Evolutionary conservation across 805 yeast species (phyloP).

Genomic region (Kuraishia cidri): DNA sequence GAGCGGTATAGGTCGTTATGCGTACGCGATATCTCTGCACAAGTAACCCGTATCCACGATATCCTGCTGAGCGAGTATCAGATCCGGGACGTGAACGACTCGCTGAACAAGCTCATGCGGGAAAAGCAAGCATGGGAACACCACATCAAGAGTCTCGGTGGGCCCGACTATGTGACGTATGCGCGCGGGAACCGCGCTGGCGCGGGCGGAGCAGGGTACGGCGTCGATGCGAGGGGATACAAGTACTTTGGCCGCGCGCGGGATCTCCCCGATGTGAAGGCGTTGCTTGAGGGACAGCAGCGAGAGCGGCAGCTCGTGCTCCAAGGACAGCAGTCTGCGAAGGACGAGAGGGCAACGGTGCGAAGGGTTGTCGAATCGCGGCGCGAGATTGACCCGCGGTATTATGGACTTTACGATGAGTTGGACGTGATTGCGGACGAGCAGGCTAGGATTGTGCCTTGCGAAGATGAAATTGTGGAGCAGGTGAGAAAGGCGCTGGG

Average conservation of each 20-base stretch:
- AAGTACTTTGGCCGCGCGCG: conserved; percentile 79
- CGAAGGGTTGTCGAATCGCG: conserved; percentile 14
- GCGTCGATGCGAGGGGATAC: conserved; percentile 36
- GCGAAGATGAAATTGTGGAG: conserved; percentile 5
- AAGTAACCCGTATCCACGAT: conserved; percentile 58
- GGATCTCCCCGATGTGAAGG: conserved; percentile 66
- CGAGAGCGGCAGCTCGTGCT: conserved; percentile 12
- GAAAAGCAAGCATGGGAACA: conserved; percentile 78
- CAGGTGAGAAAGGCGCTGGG: conserved; percentile 9
- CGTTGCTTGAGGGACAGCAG: conserved; percentile 28
- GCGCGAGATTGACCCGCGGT: conserved; percentile 20
- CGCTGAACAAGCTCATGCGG: conserved; percentile 52
- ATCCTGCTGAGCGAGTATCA: conserved; percentile 45
- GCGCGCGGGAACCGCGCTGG: conserved; percentile 8
- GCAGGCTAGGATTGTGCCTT: conserved; percentile 4
- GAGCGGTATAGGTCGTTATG: conserved; percentile 62
- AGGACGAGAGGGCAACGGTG: conserved; percentile 10
- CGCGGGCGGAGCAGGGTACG: conserved; percentile 10
- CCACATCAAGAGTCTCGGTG: conserved; percentile 62
- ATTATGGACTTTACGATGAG: conserved; percentile 34
- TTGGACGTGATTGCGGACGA: not conserved
- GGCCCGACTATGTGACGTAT: conserved; percentile 47
- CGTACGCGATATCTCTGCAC: conserved; percentile 51
- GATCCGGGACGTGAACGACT: conserved; percentile 68
- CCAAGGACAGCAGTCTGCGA: conserved; percentile 7